Conservation (phyloP, 2,329 filamentous ascomycete species). For the Diaporthe eres region DNA sequence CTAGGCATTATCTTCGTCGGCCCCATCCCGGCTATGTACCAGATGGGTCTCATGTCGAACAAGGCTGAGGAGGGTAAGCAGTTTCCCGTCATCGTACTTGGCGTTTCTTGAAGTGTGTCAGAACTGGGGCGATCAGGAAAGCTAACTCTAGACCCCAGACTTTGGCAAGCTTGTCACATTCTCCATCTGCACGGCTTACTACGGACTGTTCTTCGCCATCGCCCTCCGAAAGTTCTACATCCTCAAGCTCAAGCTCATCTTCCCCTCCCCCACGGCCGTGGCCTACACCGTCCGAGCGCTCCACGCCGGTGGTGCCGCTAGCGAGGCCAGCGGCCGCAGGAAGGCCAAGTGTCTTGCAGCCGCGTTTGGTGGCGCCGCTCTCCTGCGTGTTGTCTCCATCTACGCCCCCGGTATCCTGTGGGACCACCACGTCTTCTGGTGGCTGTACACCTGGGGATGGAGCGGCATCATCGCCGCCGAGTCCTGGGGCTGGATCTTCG, state of each 20-base stretch:
- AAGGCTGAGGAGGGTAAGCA: background rate
- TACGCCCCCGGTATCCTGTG: constrained; percentile 72
- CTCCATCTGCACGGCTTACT: constrained; percentile 66
- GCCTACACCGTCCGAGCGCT: constrained; percentile 72
- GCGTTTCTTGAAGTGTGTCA: background rate
- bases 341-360: constrained; percentile 67
- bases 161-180: constrained; percentile 65
- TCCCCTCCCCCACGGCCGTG: constrained; percentile 71
- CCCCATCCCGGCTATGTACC: constrained; percentile 69
- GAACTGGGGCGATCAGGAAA: background rate
- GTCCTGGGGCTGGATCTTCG: constrained; percentile 71
- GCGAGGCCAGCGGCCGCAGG: constrained; percentile 64
- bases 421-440: constrained; percentile 68
- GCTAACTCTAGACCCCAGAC: constrained; percentile 61
- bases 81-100: background rate
- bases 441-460: constrained; percentile 67
- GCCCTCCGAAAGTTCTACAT: constrained; percentile 70
- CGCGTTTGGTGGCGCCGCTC: constrained; percentile 63
- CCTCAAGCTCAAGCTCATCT: constrained; percentile 68
- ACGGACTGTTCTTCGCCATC: constrained; percentile 67
- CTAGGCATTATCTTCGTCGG: constrained; percentile 68
- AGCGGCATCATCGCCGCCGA: constrained; percentile 65
- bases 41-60: constrained; percentile 58
- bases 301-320: constrained; percentile 62
- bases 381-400: constrained; percentile 68